Evolutionary conservation across 305 asterid genomes (phyloP).

Genomic region (Solanum hybrid): DNA sequence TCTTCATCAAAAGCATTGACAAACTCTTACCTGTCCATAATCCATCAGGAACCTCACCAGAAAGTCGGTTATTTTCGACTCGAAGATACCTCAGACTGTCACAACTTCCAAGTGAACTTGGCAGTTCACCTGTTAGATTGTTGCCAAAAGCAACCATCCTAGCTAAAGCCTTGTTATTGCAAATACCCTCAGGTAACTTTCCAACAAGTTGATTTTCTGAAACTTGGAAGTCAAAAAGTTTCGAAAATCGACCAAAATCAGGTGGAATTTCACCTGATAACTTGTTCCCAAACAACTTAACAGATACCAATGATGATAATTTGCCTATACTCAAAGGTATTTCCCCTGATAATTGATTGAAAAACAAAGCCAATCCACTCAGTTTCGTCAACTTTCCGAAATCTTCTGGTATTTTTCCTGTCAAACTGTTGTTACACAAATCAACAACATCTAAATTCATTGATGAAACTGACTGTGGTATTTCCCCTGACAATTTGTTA

Average conservation of each 20-base stretch:
- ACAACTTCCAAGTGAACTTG: slow-evolving; percentile 56
- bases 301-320: slow-evolving; percentile 29
- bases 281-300: slow-evolving; percentile 37
- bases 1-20: slow-evolving; percentile 19
- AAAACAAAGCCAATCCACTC: slow-evolving; percentile 38
- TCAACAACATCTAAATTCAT: slow-evolving; percentile 42
- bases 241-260: slow-evolving; percentile 56
- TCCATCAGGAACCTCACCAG: slow-evolving; percentile 58
- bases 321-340: slow-evolving; percentile 49
- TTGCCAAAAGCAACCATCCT: slow-evolving; percentile 44
- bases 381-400: slow-evolving; percentile 49
- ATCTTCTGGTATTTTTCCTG: slow-evolving; percentile 54
- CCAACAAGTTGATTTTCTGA: slow-evolving; percentile 48
- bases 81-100: slow-evolving; percentile 30
- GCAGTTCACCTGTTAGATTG: slow-evolving; percentile 55
- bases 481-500: slow-evolving; percentile 48
- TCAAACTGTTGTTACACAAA: slow-evolving; percentile 44
- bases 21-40: slow-evolving; percentile 43
- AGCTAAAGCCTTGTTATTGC: slow-evolving; percentile 33
- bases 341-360: slow-evolving; percentile 58
- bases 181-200: slow-evolving; percentile 41
- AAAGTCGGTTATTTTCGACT: slow-evolving; percentile 32
- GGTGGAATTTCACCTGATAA: slow-evolving; percentile 69
- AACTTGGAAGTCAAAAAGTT: slow-evolving; percentile 36
- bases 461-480: slow-evolving; percentile 42